These are phyloP conservation scores for Populus alba DNA, from an alignment of 345 rosid genomes.

Conservation along the genomic window DNA sequence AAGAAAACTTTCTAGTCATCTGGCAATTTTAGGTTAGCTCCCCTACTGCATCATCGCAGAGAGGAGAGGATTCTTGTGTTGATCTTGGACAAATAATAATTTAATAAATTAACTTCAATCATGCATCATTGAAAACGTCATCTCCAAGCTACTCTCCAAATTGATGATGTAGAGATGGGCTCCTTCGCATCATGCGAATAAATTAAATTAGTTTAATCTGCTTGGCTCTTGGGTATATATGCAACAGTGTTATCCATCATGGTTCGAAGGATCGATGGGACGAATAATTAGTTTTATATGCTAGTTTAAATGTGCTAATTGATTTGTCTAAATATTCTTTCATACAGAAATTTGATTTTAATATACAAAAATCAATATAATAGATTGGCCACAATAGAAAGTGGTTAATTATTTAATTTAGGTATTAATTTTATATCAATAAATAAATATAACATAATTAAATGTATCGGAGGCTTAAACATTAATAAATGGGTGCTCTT, in stretches of 20 bases:
- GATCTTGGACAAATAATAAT: background rate
- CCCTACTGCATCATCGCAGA: background rate
- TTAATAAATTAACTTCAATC: background rate
- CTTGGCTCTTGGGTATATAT: no score
- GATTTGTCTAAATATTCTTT: no score
- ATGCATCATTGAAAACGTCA: background rate
- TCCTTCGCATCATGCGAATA: background rate
- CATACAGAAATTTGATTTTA: no score
- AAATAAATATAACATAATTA: background rate
- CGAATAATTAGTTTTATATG: no score
- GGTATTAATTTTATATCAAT: no score
- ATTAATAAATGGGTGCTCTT: background rate
- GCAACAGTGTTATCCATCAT: no score
- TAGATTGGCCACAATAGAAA: no score
- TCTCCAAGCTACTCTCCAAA: conserved; percentile 1
- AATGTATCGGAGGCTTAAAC: background rate
- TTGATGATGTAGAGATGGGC: background rate
- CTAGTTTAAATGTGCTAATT: no score
- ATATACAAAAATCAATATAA: no score
- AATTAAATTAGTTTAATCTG: background rate
- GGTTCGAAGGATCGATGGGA: no score
- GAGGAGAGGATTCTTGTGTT: background rate
- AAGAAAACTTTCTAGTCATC: background rate
- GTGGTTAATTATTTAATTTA: no score
- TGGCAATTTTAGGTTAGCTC: background rate